These are phyloP conservation scores for Termitomyces sp. DNA, from an alignment of 768 basidiomycete genomes.

Conservation along the genomic window DNA sequence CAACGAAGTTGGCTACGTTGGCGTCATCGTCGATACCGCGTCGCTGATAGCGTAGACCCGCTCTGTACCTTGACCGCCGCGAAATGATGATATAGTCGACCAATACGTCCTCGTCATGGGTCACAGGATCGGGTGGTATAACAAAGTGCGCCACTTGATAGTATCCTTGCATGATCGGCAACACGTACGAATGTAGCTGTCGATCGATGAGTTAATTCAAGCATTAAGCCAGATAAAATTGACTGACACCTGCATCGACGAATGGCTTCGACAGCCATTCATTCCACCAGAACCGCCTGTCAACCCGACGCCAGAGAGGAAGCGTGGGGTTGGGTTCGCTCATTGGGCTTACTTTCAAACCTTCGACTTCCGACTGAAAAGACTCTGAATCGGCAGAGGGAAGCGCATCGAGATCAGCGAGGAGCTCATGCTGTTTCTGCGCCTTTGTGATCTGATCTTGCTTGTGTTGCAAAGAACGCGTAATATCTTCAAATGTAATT, in stretches of 20 bases:
- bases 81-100: conserved; percentile 85
- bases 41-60: conserved; percentile 92
- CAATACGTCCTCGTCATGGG: conserved; percentile 40
- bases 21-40: conserved; percentile 93
- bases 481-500: conserved; percentile 54
- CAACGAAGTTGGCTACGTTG: conserved; percentile 93
- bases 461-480: conserved; percentile 80
- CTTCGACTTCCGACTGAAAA: conserved; percentile 9
- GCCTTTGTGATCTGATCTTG: conserved; percentile 59
- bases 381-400: conserved; percentile 24
- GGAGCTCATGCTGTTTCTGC: conserved; percentile 54
- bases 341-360: conserved; percentile 44
- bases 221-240: neutral
- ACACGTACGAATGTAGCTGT: conserved; percentile 77
- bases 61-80: conserved; percentile 81
- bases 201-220: neutral
- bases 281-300: conserved; percentile 96
- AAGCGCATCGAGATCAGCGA: conserved; percentile 58
- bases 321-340: conserved; percentile 73
- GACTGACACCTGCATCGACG: conserved; percentile 77
- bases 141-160: conserved; percentile 73
- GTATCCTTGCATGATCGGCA: conserved; percentile 93
- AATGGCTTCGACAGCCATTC: conserved; percentile 83
- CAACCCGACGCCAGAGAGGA: conserved; percentile 89
- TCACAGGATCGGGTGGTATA: conserved; percentile 48